Evolutionary conservation across 176 grass and related monocot genomes (phyloP).

Genomic region (Cenchrus americanus): DNA sequence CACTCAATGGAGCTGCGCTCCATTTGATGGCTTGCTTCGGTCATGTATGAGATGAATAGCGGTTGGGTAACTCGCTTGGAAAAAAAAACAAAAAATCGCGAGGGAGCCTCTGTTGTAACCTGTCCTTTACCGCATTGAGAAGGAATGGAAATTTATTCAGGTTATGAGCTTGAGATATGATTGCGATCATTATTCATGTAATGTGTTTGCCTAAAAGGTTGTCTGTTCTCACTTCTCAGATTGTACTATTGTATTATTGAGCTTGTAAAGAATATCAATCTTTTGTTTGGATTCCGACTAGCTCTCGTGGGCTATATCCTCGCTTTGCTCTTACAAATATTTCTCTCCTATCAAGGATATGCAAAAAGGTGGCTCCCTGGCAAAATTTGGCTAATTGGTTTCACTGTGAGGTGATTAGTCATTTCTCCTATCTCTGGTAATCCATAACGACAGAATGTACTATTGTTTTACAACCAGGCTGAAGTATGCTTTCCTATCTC

Average conservation of each 20-base stretch:
- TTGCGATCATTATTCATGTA: slow-evolving; percentile 40
- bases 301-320: no score
- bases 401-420: background rate
- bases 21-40: background rate
- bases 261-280: slow-evolving; percentile 32
- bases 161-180: background rate
- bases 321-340: background rate
- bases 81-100: slow-evolving; percentile 35
- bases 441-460: no score
- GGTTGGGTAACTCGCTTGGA: background rate
- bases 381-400: background rate
- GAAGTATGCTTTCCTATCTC: no score
- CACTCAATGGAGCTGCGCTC: background rate
- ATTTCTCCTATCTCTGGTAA: no score
- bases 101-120: background rate
- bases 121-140: slow-evolving; percentile 19
- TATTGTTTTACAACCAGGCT: no score
- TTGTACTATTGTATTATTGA: slow-evolving; percentile 25
- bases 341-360: background rate
- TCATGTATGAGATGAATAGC: slow-evolving; percentile 41
- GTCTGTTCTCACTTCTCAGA: background rate
- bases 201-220: slow-evolving; percentile 28
- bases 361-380: no score
- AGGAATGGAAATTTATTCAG: slow-evolving; percentile 7
- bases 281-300: background rate